A percentile compares a stretch with the other conserved stretches of the same genome.
These are phyloP conservation scores for Colletotrichum cereale DNA, from an alignment of 2,329 filamentous ascomycete species.

Conservation along the genomic window DNA sequence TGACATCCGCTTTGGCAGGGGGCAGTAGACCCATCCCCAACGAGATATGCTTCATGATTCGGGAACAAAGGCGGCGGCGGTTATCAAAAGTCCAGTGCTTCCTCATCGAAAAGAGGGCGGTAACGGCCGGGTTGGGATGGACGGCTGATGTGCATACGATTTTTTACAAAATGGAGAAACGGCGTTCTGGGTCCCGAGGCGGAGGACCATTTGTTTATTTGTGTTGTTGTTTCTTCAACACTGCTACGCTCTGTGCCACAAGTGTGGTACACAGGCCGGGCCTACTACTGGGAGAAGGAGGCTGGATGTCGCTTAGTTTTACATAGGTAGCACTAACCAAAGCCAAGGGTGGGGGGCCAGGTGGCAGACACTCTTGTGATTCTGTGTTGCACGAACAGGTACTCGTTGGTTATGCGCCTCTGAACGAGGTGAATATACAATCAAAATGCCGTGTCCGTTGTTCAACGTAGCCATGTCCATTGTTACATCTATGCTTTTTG, in stretches of 20 bases:
- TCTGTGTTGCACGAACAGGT: background rate
- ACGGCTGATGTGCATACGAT: conserved; percentile 2
- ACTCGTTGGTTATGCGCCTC: background rate
- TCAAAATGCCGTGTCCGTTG: background rate
- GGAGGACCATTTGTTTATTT: background rate
- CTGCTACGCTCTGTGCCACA: background rate
- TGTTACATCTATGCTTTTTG: background rate
- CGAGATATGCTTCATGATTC: background rate
- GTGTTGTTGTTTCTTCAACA: background rate
- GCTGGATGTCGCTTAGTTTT: background rate
- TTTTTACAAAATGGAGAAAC: background rate
- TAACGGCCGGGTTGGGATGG: background rate
- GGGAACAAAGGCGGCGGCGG: background rate
- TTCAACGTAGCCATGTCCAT: no score
- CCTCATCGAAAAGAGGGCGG: background rate
- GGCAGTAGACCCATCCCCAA: conserved; percentile 19
- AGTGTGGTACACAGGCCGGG: background rate
- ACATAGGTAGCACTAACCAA: background rate
- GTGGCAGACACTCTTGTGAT: background rate
- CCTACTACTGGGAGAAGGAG: background rate
- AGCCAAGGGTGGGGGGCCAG: background rate
- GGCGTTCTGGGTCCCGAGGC: background rate
- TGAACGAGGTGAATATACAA: background rate
- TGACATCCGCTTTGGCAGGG: conserved; percentile 76
- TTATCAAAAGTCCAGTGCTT: background rate